Base-by-base conservation (phyloP, 108 stramenopile species). In the Schizochytrium sp. region DNA sequence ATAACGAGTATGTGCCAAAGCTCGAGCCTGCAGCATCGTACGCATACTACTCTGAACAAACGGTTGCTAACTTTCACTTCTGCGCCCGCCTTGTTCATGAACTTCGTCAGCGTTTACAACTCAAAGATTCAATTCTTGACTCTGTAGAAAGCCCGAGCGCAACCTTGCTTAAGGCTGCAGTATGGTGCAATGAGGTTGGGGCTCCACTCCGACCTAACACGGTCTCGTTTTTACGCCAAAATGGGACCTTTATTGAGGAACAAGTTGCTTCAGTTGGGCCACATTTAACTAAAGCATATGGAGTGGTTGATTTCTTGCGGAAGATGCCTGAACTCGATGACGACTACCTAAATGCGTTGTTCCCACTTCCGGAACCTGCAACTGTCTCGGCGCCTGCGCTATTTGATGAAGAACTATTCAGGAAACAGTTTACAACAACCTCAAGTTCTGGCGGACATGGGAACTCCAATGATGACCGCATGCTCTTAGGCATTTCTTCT, bases 61-160 rank as follows among this genome's bases (percentile, higher is more conserved):
- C 53, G 15, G 28, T 83, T 8, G n/a, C 76, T 5, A 83, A 83
- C 10, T 83, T 83, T 42, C 76, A 83, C 2, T 49, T 55, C 38
- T 83, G 76, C 76, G 76, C 76, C 28, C 76, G 76, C 28, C 76
- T 83, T 13, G 53, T 83, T 17, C 53, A 83, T 28, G 76, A 83
- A 28, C 76, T 83, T 49, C 76, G 76, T 2, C 38, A 10, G 7
- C 47, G 76, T 55, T 10, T 83, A 53, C 50, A 83, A n/a, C 50
- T 55, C 10, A 17, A 49, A 10, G 53, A 83, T 5, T 47, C 76
- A 10, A 5, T 40, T 10, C 50, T 55, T 7, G 76, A 47, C 45
- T 44, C 42, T 7, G 50, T 47, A 10, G 76, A 83, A 17, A 83
- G 50, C 28, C 76, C 76, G 0, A 28, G 50, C 53, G 40, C 19